Evolutionary conservation across 2,329 filamentous ascomycete genomes (phyloP).

Genomic region (Aureobasidium sp.): DNA sequence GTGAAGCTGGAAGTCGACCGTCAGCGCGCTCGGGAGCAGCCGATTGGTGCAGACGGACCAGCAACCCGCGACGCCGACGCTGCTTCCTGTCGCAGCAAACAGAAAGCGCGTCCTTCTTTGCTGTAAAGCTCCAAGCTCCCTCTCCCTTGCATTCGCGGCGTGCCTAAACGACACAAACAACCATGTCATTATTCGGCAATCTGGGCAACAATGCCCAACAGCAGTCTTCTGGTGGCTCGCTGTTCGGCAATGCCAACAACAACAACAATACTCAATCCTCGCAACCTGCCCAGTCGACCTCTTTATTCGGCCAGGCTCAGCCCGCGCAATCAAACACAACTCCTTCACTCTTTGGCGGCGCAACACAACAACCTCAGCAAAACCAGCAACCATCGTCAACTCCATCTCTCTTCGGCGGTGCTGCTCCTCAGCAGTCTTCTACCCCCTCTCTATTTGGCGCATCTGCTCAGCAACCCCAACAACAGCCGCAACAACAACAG

Average conservation of each 20-base stretch:
- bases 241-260: neutral
- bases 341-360: conserved; percentile 33
- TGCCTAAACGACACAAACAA: neutral
- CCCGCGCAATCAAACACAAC: neutral
- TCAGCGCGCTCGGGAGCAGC: conserved; percentile 4
- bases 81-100: neutral
- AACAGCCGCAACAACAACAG: conserved; percentile 18
- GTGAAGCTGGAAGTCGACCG: conserved; percentile 10
- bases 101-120: conserved; percentile 5
- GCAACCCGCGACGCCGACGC: neutral
- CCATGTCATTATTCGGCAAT: conserved; percentile 11
- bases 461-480: conserved; percentile 10
- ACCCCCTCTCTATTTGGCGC: conserved; percentile 16
- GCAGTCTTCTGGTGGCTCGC: neutral
- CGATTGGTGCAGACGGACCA: neutral
- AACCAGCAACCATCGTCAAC: conserved; percentile 20
- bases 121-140: neutral
- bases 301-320: conserved; percentile 11
- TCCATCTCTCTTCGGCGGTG: conserved; percentile 19
- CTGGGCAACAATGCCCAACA: neutral
- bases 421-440: conserved; percentile 12
- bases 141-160: neutral
- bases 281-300: conserved; percentile 15
- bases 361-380: conserved; percentile 12
- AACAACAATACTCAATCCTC: conserved; percentile 14